phyloP scores from a whole-genome alignment of 2,329 filamentous ascomycete species.

The Alternaria viburni region DNA sequence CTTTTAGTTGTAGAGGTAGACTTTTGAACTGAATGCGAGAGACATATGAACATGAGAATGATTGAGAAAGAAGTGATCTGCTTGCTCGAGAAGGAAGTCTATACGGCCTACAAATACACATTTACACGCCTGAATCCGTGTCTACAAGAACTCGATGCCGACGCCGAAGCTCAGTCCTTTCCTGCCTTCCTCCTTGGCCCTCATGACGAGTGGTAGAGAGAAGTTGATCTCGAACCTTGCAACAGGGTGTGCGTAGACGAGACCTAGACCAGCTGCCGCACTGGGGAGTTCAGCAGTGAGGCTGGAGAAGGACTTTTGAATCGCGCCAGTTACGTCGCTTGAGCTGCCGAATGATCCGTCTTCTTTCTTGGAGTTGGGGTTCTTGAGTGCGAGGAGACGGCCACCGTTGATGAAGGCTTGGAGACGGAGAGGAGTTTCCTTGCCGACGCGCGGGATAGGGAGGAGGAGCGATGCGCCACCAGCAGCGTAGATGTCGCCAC shows the following conservation, averaged over 20 bases:
- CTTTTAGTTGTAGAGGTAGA: not conserved
- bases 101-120: constrained; percentile 11
- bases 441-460: constrained; percentile 80
- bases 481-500: constrained; percentile 90
- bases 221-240: constrained; percentile 97
- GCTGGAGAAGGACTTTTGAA: constrained; percentile 70
- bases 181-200: constrained; percentile 82
- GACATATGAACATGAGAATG: not conserved
- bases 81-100: constrained; percentile 2
- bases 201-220: constrained; percentile 79
- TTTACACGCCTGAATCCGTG: not conserved
- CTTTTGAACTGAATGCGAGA: not conserved
- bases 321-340: constrained; percentile 60
- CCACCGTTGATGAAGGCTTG: constrained; percentile 94
- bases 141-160: constrained; percentile 90
- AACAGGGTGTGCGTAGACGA: constrained; percentile 94
- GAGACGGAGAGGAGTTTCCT: constrained; percentile 82
- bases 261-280: constrained; percentile 81
- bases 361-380: constrained; percentile 51
- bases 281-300: constrained; percentile 80
- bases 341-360: constrained; percentile 52
- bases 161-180: constrained; percentile 97
- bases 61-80: constrained; percentile 5
- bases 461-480: constrained; percentile 85
- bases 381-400: constrained; percentile 77